Evolutionary conservation across 495 filamentous ascomycete genomes (phyloP).

Genomic region (Penicillium coffeae): DNA sequence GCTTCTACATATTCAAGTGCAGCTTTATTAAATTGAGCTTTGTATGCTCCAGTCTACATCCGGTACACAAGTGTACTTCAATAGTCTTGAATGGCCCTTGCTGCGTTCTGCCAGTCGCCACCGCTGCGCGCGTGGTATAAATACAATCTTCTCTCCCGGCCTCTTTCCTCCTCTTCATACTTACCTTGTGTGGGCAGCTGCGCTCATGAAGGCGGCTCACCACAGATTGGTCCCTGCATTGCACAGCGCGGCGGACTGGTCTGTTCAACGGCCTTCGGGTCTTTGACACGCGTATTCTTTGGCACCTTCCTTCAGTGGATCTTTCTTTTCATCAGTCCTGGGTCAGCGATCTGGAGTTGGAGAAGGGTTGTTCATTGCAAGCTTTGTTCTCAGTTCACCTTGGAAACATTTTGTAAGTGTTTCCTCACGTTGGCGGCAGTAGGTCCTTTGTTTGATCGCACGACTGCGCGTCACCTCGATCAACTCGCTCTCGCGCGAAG

Average conservation of each 20-base stretch:
- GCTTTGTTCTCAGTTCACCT: not conserved
- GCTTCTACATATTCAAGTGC: too few species aligned
- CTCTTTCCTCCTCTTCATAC: constrained; percentile 60
- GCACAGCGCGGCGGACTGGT: constrained; percentile 62
- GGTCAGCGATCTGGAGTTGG: constrained; percentile 44
- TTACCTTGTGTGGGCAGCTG: constrained; percentile 66
- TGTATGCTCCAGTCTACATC: too few species aligned
- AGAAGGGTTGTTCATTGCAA: too few species aligned
- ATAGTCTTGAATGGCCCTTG: too few species aligned
- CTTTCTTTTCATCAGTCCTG: constrained; percentile 53
- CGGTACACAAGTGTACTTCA: too few species aligned
- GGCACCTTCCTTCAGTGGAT: constrained; percentile 44
- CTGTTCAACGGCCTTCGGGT: constrained; percentile 61
- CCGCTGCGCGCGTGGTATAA: too few species aligned
- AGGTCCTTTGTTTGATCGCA: too few species aligned
- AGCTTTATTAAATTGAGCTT: too few species aligned
- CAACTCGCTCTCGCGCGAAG: too few species aligned
- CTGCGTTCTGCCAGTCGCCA: too few species aligned
- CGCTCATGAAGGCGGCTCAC: constrained; percentile 59
- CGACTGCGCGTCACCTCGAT: too few species aligned
- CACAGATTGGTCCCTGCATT: constrained; percentile 64
- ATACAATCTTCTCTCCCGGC: constrained; percentile 5
- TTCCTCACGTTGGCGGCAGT: too few species aligned
- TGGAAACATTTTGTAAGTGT: not conserved
- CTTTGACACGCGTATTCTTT: constrained; percentile 67